Evolutionary conservation across 768 basidiomycete genomes (phyloP).

Genomic region (Asterophora parasitica): DNA sequence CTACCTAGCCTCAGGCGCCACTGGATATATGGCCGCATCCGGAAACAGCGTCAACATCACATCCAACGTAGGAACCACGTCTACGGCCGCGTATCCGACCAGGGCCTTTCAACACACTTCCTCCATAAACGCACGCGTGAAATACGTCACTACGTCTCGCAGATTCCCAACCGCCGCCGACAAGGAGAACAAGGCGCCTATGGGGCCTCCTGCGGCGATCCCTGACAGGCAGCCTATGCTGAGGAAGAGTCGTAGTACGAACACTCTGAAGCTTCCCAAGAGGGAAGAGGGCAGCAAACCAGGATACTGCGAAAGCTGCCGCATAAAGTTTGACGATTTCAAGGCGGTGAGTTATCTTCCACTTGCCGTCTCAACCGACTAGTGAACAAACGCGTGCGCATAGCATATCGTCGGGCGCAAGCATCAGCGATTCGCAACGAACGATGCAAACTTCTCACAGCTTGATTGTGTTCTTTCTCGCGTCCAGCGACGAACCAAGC

Average conservation of each 20-base stretch:
- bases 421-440: constrained; percentile 79
- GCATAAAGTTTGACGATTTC: constrained; percentile 86
- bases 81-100: constrained; percentile 45
- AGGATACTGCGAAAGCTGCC: constrained; percentile 97
- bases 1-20: constrained; percentile 52
- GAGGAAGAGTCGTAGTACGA: constrained; percentile 77
- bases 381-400: not conserved
- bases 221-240: constrained; percentile 50
- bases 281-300: constrained; percentile 87
- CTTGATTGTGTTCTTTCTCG: constrained; percentile 72
- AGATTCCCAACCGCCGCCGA: constrained; percentile 32
- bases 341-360: constrained; percentile 49
- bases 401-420: constrained; percentile 72
- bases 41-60: constrained; percentile 94
- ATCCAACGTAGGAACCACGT: constrained; percentile 85
- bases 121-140: constrained; percentile 49
- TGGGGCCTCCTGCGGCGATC: constrained; percentile 67
- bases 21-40: constrained; percentile 81
- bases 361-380: constrained; percentile 3
- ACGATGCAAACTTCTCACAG: constrained; percentile 71
- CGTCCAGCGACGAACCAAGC: constrained; percentile 42
- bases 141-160: constrained; percentile 66
- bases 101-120: constrained; percentile 48
- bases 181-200: constrained; percentile 32
- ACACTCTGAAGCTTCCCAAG: constrained; percentile 67